A percentile compares a stretch with the other conserved stretches of the same genome.
These are phyloP conservation scores for Hypoxylon sp. DNA, from an alignment of 2,329 filamentous ascomycete genomes.

Conservation along the genomic window DNA sequence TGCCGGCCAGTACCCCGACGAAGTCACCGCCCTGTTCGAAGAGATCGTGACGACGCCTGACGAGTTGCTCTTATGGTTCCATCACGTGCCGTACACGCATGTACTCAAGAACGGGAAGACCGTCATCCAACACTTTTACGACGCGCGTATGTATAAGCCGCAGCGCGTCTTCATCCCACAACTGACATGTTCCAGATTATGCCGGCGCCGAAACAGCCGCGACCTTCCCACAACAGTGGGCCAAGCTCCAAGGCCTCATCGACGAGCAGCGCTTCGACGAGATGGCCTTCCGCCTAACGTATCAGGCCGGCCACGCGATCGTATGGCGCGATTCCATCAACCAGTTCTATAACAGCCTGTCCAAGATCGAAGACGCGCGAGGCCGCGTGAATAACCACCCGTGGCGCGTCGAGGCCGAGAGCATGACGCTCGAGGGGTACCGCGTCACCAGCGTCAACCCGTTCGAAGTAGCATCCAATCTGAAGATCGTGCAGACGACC, in stretches of 20 bases:
- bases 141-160: slow-evolving; percentile 52
- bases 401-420: slow-evolving; percentile 77
- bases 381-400: slow-evolving; percentile 71
- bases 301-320: slow-evolving; percentile 76
- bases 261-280: slow-evolving; percentile 71
- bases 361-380: slow-evolving; percentile 68
- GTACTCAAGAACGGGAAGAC: slow-evolving; percentile 70
- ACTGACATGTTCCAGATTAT: slow-evolving; percentile 50
- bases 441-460: slow-evolving; percentile 65
- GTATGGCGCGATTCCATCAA: slow-evolving; percentile 78
- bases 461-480: slow-evolving; percentile 69
- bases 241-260: slow-evolving; percentile 65
- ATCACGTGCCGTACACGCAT: slow-evolving; percentile 77
- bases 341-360: slow-evolving; percentile 72
- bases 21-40: slow-evolving; percentile 70
- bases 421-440: slow-evolving; percentile 72
- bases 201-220: slow-evolving; percentile 71
- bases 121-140: slow-evolving; percentile 70
- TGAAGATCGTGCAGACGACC: slow-evolving; percentile 66
- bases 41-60: slow-evolving; percentile 73
- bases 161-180: neutral
- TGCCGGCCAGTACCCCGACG: slow-evolving; percentile 73
- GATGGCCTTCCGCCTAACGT: slow-evolving; percentile 68
- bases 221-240: slow-evolving; percentile 67
- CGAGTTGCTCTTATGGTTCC: slow-evolving; percentile 78